Conservation (phyloP, 306 rosid species). For the Vachellia pachyceras region DNA sequence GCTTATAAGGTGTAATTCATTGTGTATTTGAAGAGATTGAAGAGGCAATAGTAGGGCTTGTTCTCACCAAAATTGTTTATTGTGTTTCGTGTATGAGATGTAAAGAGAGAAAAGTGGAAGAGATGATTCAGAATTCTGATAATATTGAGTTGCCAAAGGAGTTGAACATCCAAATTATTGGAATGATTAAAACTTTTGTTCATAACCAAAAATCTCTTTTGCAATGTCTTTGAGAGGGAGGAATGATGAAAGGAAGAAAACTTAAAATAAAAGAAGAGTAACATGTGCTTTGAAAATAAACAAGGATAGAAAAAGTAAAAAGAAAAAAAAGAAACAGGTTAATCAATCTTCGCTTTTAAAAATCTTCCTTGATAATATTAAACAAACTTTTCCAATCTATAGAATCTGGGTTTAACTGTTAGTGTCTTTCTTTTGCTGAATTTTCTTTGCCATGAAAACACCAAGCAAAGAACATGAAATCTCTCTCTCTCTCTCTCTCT, state of each 20-base stretch:
- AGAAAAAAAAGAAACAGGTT: background rate
- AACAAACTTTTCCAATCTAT: background rate
- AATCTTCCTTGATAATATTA: background rate
- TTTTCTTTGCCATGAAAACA: constrained; percentile 6
- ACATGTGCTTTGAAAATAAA: constrained; percentile 9
- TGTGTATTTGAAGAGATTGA: background rate
- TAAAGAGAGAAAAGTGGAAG: background rate
- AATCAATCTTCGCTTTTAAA: background rate
- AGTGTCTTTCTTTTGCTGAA: constrained; percentile 7
- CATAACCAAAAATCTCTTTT: background rate
- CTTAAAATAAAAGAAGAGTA: background rate
- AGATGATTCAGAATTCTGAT: background rate
- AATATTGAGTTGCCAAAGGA: constrained; percentile 30
- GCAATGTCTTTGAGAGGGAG: background rate
- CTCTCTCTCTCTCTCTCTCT: no score
- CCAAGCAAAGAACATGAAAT: constrained; percentile 23
- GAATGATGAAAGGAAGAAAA: background rate
- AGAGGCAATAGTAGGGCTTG: background rate
- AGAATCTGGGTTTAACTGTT: background rate
- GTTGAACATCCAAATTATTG: constrained; percentile 5
- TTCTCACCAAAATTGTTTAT: background rate
- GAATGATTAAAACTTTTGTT: constrained; percentile 2
- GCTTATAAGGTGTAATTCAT: background rate
- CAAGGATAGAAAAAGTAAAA: background rate
- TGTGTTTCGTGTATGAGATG: background rate